A percentile compares a stretch with the other conserved stretches of the same genome.
Conservation (phyloP, 2,329 filamentous ascomycete genomes). For the Epichloe sibirici region DNA sequence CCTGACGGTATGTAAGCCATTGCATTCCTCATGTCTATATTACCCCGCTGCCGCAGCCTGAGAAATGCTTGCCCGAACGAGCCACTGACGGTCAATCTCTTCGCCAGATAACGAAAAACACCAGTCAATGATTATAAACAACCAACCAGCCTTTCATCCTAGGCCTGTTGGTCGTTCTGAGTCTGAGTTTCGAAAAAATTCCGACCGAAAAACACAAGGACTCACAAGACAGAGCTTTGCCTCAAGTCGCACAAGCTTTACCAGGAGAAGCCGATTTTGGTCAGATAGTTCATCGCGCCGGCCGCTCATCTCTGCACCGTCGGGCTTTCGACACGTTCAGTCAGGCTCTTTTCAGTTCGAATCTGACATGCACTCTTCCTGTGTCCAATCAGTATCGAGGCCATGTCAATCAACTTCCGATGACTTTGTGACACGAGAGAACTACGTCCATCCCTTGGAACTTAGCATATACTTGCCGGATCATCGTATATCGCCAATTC, state of each 20-base stretch:
- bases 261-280: conserved; percentile 33
- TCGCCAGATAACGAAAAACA: conserved; percentile 19
- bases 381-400: conserved; percentile 2
- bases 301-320: conserved; percentile 45
- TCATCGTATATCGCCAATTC: conserved; percentile 39
- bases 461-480: conserved; percentile 37
- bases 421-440: conserved; percentile 16
- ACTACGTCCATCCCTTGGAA: conserved; percentile 42
- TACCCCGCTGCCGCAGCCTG: neutral
- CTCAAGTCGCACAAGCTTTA: conserved; percentile 29
- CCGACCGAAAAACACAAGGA: conserved; percentile 9
- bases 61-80: neutral
- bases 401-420: neutral
- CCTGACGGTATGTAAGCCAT: conserved; percentile 24
- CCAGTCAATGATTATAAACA: conserved; percentile 14
- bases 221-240: conserved; percentile 12
- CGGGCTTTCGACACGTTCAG: conserved; percentile 47
- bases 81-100: neutral
- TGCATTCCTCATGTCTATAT: neutral
- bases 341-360: conserved; percentile 32
- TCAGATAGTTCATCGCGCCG: conserved; percentile 35
- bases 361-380: conserved; percentile 1
- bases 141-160: conserved; percentile 17
- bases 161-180: conserved; percentile 16
- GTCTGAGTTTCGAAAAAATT: conserved; percentile 8